A percentile compares a stretch with the other conserved stretches of the same genome.
Evolutionary conservation across 2,329 filamentous ascomycete genomes (phyloP).

Genomic region (Xenoacremonium recifei): DNA sequence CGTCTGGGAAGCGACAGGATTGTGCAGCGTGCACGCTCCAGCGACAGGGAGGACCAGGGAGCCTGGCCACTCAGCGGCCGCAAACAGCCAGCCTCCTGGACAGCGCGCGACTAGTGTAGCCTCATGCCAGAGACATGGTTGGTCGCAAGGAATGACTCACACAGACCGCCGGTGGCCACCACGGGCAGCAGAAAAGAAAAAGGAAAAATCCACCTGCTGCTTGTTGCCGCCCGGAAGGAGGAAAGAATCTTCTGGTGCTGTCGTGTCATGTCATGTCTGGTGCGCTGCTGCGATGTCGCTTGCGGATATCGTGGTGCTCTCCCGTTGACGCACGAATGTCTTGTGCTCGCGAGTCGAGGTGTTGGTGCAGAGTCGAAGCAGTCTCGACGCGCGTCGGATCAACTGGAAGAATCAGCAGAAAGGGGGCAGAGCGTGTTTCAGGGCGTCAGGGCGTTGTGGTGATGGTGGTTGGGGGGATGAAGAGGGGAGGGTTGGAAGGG

Average conservation of each 20-base stretch:
- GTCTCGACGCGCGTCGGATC: slow-evolving; percentile 21
- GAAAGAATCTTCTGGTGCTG: too few species aligned
- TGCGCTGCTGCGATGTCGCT: slow-evolving; percentile 4
- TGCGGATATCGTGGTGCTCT: slow-evolving; percentile 4
- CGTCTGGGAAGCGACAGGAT: too few species aligned
- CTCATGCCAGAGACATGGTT: slow-evolving; percentile 22
- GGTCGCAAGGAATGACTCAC: slow-evolving; percentile 26
- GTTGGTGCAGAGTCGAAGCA: too few species aligned
- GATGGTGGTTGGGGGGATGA: slow-evolving; percentile 22
- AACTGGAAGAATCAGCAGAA: slow-evolving; percentile 18
- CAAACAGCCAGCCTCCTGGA: slow-evolving; percentile 29
- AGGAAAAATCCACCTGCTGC: slow-evolving; percentile 19
- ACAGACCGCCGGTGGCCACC: slow-evolving; percentile 17
- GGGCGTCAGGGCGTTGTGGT: too few species aligned
- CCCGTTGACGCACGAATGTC: slow-evolving; percentile 9
- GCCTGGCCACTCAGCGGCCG: slow-evolving; percentile 30
- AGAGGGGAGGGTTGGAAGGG: slow-evolving; percentile 7
- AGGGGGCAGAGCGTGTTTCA: slow-evolving; percentile 28
- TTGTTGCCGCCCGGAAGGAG: slow-evolving; percentile 11
- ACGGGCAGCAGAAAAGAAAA: slow-evolving; percentile 19
- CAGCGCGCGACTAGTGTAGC: slow-evolving; percentile 19
- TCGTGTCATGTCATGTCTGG: slow-evolving; percentile 17
- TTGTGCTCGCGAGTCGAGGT: too few species aligned
- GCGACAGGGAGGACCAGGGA: slow-evolving; percentile 23
- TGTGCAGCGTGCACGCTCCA: too few species aligned